A percentile compares a stretch with the other conserved stretches of the same genome.
These are phyloP conservation scores for Carpinus fangiana DNA, from an alignment of 306 rosid genomes.

Conservation along the genomic window DNA sequence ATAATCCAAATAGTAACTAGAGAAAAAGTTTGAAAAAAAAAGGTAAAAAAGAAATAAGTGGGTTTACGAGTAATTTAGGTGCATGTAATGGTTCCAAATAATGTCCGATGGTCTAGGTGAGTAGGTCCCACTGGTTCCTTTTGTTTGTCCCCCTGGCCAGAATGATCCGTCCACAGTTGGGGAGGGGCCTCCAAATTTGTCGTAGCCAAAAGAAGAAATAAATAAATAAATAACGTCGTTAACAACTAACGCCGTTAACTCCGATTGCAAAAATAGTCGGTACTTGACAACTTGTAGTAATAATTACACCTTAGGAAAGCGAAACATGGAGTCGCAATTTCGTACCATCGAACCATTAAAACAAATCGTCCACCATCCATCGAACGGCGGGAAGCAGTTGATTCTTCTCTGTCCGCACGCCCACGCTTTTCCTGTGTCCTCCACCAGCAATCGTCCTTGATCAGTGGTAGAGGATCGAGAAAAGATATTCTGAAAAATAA, in stretches of 20 bases:
- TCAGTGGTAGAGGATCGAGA: background rate
- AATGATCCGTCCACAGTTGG: background rate
- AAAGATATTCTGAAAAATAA: background rate
- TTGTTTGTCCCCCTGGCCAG: background rate
- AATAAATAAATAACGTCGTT: background rate
- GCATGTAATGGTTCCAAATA: constrained; percentile 1
- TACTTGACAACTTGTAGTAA: background rate
- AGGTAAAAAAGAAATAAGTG: background rate
- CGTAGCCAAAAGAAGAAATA: background rate
- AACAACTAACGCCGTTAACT: background rate
- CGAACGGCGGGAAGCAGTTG: constrained; percentile 15
- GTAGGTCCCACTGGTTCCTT: constrained; percentile 6
- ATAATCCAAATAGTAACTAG: too few relatives aligned
- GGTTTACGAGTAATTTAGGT: constrained; percentile 1
- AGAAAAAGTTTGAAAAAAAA: too few relatives aligned
- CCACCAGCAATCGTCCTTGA: background rate
- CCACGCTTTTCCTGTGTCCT: background rate
- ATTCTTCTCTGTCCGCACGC: constrained; percentile 7
- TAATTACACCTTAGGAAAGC: constrained; percentile 7
- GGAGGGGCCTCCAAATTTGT: constrained; percentile 2
- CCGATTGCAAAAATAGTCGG: background rate
- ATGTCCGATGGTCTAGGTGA: background rate
- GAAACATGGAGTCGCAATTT: background rate
- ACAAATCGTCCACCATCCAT: constrained; percentile 13
- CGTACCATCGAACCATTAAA: constrained; percentile 26